phyloP scores from a whole-genome alignment of 2,329 filamentous ascomycete genomes.

The Fusarium oxysporum region DNA sequence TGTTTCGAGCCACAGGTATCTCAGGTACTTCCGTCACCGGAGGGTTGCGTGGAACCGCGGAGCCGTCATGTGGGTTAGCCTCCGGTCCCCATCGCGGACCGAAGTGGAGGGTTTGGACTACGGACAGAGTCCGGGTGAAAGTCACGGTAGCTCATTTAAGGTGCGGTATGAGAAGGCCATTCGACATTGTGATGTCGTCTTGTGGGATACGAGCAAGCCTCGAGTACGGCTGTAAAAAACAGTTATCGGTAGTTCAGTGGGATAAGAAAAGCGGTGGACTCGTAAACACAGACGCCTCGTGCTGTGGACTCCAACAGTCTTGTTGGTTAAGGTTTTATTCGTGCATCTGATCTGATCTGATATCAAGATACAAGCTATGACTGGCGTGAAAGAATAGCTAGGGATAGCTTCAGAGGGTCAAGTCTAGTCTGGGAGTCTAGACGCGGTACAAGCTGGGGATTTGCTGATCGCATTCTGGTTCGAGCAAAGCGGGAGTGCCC shows the following conservation, averaged over 20 bases:
- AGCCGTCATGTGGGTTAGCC: background rate
- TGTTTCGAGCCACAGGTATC: slow-evolving; percentile 3
- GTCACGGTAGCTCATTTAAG: background rate
- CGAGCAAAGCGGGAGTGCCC: slow-evolving; percentile 7
- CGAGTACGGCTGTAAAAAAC: background rate
- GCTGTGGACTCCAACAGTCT: slow-evolving; percentile 11
- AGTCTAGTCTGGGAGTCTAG: slow-evolving; percentile 12
- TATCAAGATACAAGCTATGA: background rate
- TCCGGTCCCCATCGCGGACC: background rate
- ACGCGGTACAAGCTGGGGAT: slow-evolving; percentile 16
- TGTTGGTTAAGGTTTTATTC: slow-evolving; percentile 7
- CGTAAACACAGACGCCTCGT: slow-evolving; percentile 37
- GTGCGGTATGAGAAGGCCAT: background rate
- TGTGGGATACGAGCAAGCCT: background rate
- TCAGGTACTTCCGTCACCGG: background rate
- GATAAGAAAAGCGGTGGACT: background rate
- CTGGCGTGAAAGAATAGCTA: background rate
- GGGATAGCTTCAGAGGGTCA: background rate
- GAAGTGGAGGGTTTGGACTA: background rate
- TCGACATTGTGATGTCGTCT: background rate
- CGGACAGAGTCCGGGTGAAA: background rate
- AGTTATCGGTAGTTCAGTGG: background rate
- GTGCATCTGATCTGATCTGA: slow-evolving; percentile 2
- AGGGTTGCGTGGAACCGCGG: background rate
- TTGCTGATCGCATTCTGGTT: slow-evolving; percentile 17